These are phyloP conservation scores for Aureococcus anophagefferens DNA, from an alignment of 108 stramenopile genomes.

Conservation along the genomic window DNA sequence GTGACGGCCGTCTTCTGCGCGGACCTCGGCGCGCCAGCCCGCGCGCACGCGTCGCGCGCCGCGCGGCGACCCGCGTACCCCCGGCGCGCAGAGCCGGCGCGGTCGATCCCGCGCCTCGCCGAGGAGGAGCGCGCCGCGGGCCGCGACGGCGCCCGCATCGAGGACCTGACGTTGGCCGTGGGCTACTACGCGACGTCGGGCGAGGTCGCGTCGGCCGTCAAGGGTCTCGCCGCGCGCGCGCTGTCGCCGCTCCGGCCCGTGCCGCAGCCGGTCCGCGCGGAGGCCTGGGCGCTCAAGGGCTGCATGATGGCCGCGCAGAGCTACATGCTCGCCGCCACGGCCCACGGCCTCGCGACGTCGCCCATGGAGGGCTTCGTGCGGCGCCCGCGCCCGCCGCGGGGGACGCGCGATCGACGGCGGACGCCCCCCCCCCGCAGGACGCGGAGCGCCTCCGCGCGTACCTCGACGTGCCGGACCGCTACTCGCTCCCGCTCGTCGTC, in stretches of 20 bases:
- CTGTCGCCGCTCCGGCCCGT: constrained; percentile 21
- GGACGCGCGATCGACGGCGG: no score
- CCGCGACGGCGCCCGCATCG: background rate
- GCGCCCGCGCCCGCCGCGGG: no score
- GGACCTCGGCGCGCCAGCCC: constrained; percentile 25
- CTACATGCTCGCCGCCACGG: constrained; percentile 30
- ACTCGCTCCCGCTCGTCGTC: constrained; percentile 10
- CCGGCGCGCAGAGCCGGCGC: no score
- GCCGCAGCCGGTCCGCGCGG: constrained; percentile 15
- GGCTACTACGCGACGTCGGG: constrained; percentile 22
- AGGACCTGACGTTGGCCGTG: constrained; percentile 6
- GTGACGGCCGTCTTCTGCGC: constrained; percentile 32
- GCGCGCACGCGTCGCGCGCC: background rate
- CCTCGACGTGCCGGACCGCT: constrained; percentile 10
- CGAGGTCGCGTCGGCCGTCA: constrained; percentile 7
- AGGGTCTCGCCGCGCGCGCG: constrained; percentile 12
- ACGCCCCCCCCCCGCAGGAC: no score
- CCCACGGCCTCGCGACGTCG: constrained; percentile 19
- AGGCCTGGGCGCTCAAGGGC: constrained; percentile 38
- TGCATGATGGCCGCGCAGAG: constrained; percentile 36
- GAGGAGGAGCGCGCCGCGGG: constrained; percentile 11
- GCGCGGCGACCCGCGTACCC: no score
- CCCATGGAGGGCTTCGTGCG: constrained; percentile 20
- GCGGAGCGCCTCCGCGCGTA: constrained; percentile 6
- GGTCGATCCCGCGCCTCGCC: constrained; percentile 9